Percentiles rank a stretch among this genome's conserved stretches.
Conservation (phyloP, 2,329 filamentous ascomycete genomes). For the Colletotrichum sansevieriae region DNA sequence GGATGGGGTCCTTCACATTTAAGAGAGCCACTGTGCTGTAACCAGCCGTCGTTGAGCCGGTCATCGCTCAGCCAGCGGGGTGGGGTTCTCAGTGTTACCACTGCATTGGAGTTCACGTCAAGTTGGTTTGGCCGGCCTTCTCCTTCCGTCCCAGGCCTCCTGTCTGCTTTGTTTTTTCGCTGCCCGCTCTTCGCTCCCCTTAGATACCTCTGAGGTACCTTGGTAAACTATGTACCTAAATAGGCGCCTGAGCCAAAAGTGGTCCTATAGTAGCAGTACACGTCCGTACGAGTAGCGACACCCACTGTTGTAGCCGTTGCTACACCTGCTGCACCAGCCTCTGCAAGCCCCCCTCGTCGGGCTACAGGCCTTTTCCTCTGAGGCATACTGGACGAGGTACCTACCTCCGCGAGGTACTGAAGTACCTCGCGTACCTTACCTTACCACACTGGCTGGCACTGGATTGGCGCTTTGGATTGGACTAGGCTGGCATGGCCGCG, state of each 20-base stretch:
- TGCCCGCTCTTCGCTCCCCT: conserved; percentile 10
- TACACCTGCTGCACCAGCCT: background rate
- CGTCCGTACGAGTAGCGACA: too few species aligned
- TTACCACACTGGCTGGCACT: background rate
- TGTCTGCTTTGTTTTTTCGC: conserved; percentile 13
- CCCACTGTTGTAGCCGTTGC: too few species aligned
- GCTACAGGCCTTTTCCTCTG: background rate
- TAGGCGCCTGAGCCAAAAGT: too few species aligned
- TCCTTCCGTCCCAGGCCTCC: background rate
- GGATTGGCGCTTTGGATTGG: too few species aligned
- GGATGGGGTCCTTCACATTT: conserved; percentile 24
- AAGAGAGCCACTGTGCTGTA: conserved; percentile 34
- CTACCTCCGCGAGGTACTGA: too few species aligned
- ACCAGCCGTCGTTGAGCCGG: conserved; percentile 25
- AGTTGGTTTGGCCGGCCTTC: conserved; percentile 28
- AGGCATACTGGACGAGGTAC: too few species aligned
- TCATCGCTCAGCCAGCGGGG: conserved; percentile 33
- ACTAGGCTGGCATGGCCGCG: conserved; percentile 13
- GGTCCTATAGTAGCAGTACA: too few species aligned
- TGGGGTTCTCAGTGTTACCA: conserved; percentile 40
- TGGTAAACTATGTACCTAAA: too few species aligned
- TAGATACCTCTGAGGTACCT: background rate
- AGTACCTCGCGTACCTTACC: background rate
- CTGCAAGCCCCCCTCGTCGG: too few species aligned
- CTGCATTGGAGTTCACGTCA: conserved; percentile 34